These are phyloP conservation scores for Stereocaulon alpinum DNA, from an alignment of 495 filamentous ascomycete species.

Conservation along the genomic window DNA sequence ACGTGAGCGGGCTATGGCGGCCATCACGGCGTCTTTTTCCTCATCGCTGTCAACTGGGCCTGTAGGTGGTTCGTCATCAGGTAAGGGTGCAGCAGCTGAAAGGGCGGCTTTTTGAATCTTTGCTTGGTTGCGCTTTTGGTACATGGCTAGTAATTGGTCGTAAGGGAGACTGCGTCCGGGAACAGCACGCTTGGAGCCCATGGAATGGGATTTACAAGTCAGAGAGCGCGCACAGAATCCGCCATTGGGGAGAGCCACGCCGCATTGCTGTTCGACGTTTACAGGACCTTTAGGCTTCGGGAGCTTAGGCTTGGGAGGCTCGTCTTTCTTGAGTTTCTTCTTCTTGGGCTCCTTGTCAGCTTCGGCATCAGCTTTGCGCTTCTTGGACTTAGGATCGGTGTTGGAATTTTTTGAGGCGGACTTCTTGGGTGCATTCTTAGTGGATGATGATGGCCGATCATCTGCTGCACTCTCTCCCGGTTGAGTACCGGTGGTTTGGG, in stretches of 20 bases:
- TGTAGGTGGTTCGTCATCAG: slow-evolving; percentile 64
- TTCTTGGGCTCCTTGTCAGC: slow-evolving; percentile 57
- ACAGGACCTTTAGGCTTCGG: slow-evolving; percentile 91
- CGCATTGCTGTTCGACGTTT: slow-evolving; percentile 95
- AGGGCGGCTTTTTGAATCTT: slow-evolving; percentile 93
- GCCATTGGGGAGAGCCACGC: slow-evolving; percentile 75
- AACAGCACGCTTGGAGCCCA: slow-evolving; percentile 90
- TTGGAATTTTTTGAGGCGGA: slow-evolving; percentile 40
- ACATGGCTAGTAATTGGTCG: slow-evolving; percentile 83
- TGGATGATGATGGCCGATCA: slow-evolving; percentile 19
- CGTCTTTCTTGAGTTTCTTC: slow-evolving; percentile 93
- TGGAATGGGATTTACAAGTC: slow-evolving; percentile 93
- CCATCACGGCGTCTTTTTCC: slow-evolving; percentile 82
- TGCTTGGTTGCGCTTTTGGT: slow-evolving; percentile 98
- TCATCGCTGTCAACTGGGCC: slow-evolving; percentile 83
- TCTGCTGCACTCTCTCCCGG: slow-evolving; percentile 28
- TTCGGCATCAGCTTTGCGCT: slow-evolving; percentile 80
- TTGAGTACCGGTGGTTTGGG: slow-evolving; percentile 22
- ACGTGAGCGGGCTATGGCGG: slow-evolving; percentile 60
- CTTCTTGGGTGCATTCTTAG: slow-evolving; percentile 61
- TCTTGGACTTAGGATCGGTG: slow-evolving; percentile 65
- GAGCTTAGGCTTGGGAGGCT: slow-evolving; percentile 73
- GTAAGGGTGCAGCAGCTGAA: slow-evolving; percentile 84
- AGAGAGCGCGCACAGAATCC: slow-evolving; percentile 82
- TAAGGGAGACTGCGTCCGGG: slow-evolving; percentile 86